Percentiles rank a stretch among this genome's conserved stretches.
phyloP scores from a whole-genome alignment of 108 stramenopile genomes.

The Cyclotella kingstonii region DNA sequence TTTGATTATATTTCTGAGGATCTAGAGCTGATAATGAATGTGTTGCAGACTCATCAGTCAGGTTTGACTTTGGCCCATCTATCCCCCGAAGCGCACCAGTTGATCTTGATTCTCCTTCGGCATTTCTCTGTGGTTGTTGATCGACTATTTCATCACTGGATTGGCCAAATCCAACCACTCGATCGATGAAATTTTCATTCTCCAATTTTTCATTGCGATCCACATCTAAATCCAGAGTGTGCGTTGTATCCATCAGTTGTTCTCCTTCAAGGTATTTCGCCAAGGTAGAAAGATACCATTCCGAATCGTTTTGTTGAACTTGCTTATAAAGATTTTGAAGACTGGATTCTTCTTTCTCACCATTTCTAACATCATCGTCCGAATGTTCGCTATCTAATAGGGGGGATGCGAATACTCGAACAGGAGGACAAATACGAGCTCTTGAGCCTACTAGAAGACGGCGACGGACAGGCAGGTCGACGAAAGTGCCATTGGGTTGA shows the following conservation, averaged over 20 bases:
- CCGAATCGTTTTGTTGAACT: slow-evolving; percentile 48
- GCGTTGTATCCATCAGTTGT: slow-evolving; percentile 6
- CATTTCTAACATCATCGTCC: neutral
- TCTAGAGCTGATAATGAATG: too few species aligned
- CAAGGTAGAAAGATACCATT: slow-evolving; percentile 41
- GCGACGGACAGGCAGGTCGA: neutral
- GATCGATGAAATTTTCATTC: neutral
- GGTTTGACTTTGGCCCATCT: too few species aligned
- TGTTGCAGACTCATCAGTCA: too few species aligned
- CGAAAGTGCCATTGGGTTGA: neutral
- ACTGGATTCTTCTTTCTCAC: slow-evolving; percentile 9
- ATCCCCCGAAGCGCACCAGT: neutral
- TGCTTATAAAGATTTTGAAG: slow-evolving; percentile 37
- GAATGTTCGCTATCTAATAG: too few species aligned
- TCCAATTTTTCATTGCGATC: neutral
- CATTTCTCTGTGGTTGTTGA: neutral
- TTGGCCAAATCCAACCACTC: neutral
- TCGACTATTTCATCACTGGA: neutral
- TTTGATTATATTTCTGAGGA: too few species aligned
- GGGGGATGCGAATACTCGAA: neutral
- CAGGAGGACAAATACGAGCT: slow-evolving; percentile 1
- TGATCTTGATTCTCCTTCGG: neutral
- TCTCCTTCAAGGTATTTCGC: slow-evolving; percentile 31
- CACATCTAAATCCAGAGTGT: neutral
- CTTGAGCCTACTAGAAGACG: neutral